A percentile compares a stretch with the other conserved stretches of the same genome.
phyloP scores from a whole-genome alignment of 2,329 filamentous ascomycete species.

The Aureobasidium sp. region DNA sequence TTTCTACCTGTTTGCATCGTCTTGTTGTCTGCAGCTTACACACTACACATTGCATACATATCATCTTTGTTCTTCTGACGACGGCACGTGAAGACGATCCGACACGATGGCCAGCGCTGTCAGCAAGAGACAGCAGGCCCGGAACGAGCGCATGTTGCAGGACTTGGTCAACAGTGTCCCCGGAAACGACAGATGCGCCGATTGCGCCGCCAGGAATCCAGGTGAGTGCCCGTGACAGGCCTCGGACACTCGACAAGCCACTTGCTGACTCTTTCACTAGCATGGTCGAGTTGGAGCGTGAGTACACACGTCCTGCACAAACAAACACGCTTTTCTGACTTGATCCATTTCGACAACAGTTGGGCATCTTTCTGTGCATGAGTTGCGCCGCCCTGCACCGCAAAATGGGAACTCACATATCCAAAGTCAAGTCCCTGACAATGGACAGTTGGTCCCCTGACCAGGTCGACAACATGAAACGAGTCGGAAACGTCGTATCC shows the following conservation, averaged over 20 bases:
- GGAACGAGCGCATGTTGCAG: slow-evolving; percentile 87
- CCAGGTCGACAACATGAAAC: slow-evolving; percentile 96
- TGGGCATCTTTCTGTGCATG: slow-evolving; percentile 96
- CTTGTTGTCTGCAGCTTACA: no score
- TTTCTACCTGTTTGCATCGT: no score
- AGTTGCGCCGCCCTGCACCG: slow-evolving; percentile 92
- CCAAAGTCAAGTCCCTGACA: slow-evolving; percentile 95
- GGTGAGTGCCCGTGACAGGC: slow-evolving; percentile 48
- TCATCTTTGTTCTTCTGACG: neutral
- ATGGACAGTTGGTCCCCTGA: slow-evolving; percentile 98
- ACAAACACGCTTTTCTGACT: neutral
- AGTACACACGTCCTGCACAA: slow-evolving; percentile 31
- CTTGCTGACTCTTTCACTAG: slow-evolving; percentile 44
- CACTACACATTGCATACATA: no score
- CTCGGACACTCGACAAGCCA: neutral
- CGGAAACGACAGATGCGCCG: slow-evolving; percentile 89
- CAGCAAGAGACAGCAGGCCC: slow-evolving; percentile 95
- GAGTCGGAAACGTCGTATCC: slow-evolving; percentile 75
- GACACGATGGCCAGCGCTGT: slow-evolving; percentile 61
- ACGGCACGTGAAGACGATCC: neutral
- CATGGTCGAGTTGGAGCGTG: slow-evolving; percentile 97
- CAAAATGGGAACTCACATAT: slow-evolving; percentile 94
- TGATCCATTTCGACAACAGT: slow-evolving; percentile 51
- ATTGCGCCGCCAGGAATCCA: slow-evolving; percentile 88
- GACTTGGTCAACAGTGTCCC: slow-evolving; percentile 78